These are phyloP conservation scores for Pholiota microspora DNA, from an alignment of 768 basidiomycete genomes.

Conservation along the genomic window DNA sequence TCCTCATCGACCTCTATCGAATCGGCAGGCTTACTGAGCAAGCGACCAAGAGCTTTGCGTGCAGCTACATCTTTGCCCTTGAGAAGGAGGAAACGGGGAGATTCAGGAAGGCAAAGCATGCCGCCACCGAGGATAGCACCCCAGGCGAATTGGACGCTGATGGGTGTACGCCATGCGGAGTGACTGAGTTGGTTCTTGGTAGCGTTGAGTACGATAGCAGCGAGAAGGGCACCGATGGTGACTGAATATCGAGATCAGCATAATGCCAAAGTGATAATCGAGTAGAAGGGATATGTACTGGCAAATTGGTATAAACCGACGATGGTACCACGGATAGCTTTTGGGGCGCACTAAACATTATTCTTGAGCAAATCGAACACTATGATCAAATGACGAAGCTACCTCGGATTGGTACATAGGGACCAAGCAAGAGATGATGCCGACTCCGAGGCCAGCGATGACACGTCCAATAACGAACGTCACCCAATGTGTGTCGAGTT, in stretches of 20 bases:
- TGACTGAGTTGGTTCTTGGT: constrained; percentile 54
- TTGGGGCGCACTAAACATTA: constrained; percentile 42
- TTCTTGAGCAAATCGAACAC: too few species aligned
- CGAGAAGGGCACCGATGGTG: constrained; percentile 74
- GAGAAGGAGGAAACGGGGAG: constrained; percentile 74
- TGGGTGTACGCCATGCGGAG: constrained; percentile 55
- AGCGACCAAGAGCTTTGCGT: constrained; percentile 53
- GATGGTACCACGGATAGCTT: constrained; percentile 67
- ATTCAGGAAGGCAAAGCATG: constrained; percentile 37
- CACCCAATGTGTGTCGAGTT: constrained; percentile 42
- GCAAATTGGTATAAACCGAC: constrained; percentile 67
- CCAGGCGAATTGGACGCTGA: constrained; percentile 78
- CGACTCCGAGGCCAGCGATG: constrained; percentile 69
- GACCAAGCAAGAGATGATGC: constrained; percentile 58
- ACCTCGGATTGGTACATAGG: constrained; percentile 40
- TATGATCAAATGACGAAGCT: too few species aligned
- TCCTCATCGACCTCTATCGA: constrained; percentile 56
- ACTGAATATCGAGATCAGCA: constrained; percentile 15
- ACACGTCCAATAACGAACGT: constrained; percentile 26
- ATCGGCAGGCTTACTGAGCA: constrained; percentile 49
- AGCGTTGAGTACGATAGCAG: constrained; percentile 63
- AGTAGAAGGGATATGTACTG: constrained; percentile 19
- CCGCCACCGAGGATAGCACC: constrained; percentile 66
- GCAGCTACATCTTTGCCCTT: constrained; percentile 58
- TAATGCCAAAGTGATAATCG: not conserved